Evolutionary conservation across 768 basidiomycete genomes (phyloP).

Genomic region (Lactifluus hygrophoroides): DNA sequence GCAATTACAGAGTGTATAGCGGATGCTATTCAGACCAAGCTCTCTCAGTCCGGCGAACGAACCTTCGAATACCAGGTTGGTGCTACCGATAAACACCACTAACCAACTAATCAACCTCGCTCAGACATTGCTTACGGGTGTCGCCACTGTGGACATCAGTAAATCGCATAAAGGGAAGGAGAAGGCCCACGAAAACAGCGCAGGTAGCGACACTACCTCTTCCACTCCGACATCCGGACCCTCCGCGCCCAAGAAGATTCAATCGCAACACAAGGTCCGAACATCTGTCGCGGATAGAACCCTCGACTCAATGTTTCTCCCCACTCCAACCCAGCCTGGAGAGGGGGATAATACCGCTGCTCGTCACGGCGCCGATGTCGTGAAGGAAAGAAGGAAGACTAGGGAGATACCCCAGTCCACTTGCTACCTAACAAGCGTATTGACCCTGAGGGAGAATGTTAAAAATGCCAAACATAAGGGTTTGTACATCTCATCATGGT

Average conservation of each 20-base stretch:
- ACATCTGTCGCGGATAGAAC: conserved; percentile 84
- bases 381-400: conserved; percentile 8
- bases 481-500: conserved; percentile 21
- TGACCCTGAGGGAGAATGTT: conserved; percentile 50
- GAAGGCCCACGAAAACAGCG: conserved; percentile 4
- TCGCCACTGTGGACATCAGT: neutral
- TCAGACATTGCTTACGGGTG: conserved; percentile 56
- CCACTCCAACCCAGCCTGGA: conserved; percentile 39
- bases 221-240: neutral
- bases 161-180: conserved; percentile 12
- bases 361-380: conserved; percentile 2
- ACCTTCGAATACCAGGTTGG: conserved; percentile 65
- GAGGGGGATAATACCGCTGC: neutral
- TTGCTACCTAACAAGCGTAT: conserved; percentile 70
- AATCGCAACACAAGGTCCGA: conserved; percentile 86
- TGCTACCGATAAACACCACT: neutral
- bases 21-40: conserved; percentile 67
- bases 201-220: neutral
- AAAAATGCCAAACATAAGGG: conserved; percentile 64
- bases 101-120: neutral
- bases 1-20: conserved; percentile 69
- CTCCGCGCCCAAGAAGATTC: conserved; percentile 37
- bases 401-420: conserved; percentile 45
- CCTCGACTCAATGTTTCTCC: conserved; percentile 89
- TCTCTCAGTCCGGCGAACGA: conserved; percentile 26